These are phyloP conservation scores for Mycogone perniciosa DNA, from an alignment of 2,329 filamentous ascomycete species.

Conservation along the genomic window DNA sequence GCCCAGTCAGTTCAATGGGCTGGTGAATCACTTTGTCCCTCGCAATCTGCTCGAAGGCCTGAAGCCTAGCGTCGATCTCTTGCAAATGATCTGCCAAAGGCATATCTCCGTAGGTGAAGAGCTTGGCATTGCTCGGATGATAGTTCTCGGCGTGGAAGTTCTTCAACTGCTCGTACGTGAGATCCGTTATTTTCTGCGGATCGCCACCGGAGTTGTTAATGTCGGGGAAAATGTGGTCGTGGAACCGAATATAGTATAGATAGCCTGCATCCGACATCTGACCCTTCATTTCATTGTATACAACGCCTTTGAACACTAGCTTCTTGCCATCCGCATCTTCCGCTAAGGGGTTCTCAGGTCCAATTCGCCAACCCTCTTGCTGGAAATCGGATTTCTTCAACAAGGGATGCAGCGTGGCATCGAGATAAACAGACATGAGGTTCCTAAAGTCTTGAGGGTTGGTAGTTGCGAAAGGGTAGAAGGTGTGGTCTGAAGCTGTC, in stretches of 20 bases:
- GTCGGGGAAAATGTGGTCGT: slow-evolving; percentile 87
- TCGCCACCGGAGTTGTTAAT: slow-evolving; percentile 97
- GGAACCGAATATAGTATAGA: slow-evolving; percentile 90
- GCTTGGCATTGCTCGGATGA: slow-evolving; percentile 93
- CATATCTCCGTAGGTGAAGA: slow-evolving; percentile 94
- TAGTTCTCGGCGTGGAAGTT: slow-evolving; percentile 90
- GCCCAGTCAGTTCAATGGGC: slow-evolving; percentile 67
- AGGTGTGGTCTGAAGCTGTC: slow-evolving; percentile 92
- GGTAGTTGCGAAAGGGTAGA: slow-evolving; percentile 95
- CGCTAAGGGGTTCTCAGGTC: slow-evolving; percentile 76
- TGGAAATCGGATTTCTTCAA: slow-evolving; percentile 88
- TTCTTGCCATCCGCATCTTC: slow-evolving; percentile 53
- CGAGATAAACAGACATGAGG: slow-evolving; percentile 91
- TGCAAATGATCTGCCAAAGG: slow-evolving; percentile 73
- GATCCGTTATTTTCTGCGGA: slow-evolving; percentile 89
- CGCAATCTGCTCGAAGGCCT: slow-evolving; percentile 63
- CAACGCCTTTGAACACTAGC: slow-evolving; percentile 92
- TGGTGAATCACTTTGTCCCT: slow-evolving; percentile 67
- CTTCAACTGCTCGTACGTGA: slow-evolving; percentile 84
- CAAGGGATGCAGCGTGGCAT: slow-evolving; percentile 85
- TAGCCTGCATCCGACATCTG: slow-evolving; percentile 98
- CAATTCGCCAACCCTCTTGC: slow-evolving; percentile 95
- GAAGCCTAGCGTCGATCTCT: slow-evolving; percentile 70
- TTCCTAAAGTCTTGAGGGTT: slow-evolving; percentile 95
- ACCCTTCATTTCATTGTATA: slow-evolving; percentile 99